phyloP scores from a whole-genome alignment of 768 basidiomycete species.

The Leccinum incarnatum region DNA sequence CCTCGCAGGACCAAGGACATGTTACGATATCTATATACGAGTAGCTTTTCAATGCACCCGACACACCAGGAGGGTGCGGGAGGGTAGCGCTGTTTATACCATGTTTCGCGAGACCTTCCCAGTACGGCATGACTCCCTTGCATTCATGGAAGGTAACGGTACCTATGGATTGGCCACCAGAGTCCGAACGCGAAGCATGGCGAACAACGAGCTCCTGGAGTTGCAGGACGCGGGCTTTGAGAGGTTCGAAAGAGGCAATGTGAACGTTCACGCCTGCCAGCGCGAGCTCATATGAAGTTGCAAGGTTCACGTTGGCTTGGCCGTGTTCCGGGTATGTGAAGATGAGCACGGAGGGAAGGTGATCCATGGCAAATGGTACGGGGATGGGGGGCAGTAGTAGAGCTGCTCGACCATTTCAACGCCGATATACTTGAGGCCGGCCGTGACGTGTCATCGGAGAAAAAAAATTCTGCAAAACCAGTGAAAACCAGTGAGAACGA shows the following conservation, averaged over 20 bases:
- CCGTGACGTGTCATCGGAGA: neutral
- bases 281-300: constrained; percentile 17
- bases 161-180: neutral
- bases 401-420: neutral
- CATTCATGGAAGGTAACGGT: constrained; percentile 8
- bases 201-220: constrained; percentile 8
- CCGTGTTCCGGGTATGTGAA: constrained; percentile 9
- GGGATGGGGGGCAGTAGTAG: neutral
- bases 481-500: neutral
- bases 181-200: neutral
- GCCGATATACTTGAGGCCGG: neutral
- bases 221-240: constrained; percentile 5
- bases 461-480: neutral
- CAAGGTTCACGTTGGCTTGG: constrained; percentile 1
- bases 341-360: constrained; percentile 5
- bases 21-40: neutral
- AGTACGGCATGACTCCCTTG: neutral
- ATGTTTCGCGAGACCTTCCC: neutral
- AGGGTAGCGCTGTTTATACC: neutral
- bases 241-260: constrained; percentile 11
- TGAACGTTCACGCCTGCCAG: constrained; percentile 8
- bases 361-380: neutral
- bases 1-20: constrained; percentile 6
- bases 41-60: constrained; percentile 6
- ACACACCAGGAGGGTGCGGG: constrained; percentile 1